These are phyloP conservation scores for Lactarius hengduanensis DNA, from an alignment of 768 basidiomycete species.

Conservation along the genomic window DNA sequence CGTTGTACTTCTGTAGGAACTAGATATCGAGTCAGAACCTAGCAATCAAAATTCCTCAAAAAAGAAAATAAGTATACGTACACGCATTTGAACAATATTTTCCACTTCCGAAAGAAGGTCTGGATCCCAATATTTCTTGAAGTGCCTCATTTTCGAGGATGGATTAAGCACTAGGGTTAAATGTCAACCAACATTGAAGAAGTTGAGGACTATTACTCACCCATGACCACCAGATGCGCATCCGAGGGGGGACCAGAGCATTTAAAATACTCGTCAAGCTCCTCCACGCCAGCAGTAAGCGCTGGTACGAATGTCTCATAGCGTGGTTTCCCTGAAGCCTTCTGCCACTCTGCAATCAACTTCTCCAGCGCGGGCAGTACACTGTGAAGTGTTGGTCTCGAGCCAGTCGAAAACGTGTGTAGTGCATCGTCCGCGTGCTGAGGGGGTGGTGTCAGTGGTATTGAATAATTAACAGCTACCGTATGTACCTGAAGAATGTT, in stretches of 20 bases:
- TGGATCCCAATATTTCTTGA: background rate
- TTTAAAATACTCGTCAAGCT: background rate
- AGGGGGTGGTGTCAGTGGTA: background rate
- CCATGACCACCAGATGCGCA: background rate
- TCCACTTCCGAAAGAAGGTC: background rate
- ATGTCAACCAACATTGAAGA: background rate
- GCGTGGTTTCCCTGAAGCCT: background rate
- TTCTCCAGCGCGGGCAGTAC: background rate
- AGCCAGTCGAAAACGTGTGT: background rate
- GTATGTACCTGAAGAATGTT: background rate
- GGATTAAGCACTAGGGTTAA: background rate
- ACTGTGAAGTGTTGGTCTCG: background rate
- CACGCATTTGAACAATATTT: background rate
- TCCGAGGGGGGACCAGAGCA: background rate
- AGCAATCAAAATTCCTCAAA: background rate
- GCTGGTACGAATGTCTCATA: background rate
- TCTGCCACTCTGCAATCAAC: background rate
- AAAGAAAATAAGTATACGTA: background rate
- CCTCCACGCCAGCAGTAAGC: background rate
- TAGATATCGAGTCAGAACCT: background rate
- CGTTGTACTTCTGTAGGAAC: background rate
- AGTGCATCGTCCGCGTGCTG: conserved; percentile 1
- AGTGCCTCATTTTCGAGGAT: background rate
- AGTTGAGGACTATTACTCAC: background rate
- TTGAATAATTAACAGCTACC: background rate